These are phyloP conservation scores for Phytophthora nicotianae DNA, from an alignment of 352 stramenopile species.

Conservation along the genomic window DNA sequence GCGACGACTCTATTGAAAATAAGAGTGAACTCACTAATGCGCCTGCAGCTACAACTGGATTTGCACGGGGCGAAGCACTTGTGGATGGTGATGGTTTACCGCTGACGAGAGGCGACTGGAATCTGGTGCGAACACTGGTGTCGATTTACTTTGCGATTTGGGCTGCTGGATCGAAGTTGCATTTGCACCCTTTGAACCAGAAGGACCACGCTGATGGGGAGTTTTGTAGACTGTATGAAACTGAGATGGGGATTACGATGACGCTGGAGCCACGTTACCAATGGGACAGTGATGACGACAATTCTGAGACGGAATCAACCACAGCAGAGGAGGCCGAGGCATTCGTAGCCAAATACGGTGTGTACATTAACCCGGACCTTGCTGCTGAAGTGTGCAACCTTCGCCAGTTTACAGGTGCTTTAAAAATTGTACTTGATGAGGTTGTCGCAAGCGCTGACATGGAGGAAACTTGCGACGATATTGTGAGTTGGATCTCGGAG, in stretches of 20 bases:
- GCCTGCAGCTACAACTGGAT: constrained; percentile 31
- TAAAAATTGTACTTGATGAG: constrained; percentile 77
- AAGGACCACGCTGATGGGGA: constrained; percentile 21
- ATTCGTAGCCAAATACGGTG: constrained; percentile 83
- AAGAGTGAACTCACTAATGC: constrained; percentile 32
- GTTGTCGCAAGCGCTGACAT: constrained; percentile 84
- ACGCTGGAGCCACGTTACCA: constrained; percentile 47
- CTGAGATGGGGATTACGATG: constrained; percentile 68
- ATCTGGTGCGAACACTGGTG: constrained; percentile 77
- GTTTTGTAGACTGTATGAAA: constrained; percentile 53
- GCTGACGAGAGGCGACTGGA: constrained; percentile 83
- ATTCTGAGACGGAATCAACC: constrained; percentile 13
- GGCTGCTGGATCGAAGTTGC: constrained; percentile 52
- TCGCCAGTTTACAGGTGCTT: constrained; percentile 59
- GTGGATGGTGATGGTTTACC: constrained; percentile 80
- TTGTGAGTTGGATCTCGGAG: constrained; percentile 82
- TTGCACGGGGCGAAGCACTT: constrained; percentile 71
- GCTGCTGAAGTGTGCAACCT: constrained; percentile 83
- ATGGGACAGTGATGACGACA: constrained; percentile 18
- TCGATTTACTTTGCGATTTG: constrained; percentile 81
- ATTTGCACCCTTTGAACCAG: constrained; percentile 50
- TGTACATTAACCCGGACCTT: constrained; percentile 85
- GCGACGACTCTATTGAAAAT: constrained; percentile 31
- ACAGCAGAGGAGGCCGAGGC: constrained; percentile 58
- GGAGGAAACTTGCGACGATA: constrained; percentile 72